These are phyloP conservation scores for Sordariomycetes sp. DNA, from an alignment of 2,329 filamentous ascomycete genomes.

Conservation along the genomic window DNA sequence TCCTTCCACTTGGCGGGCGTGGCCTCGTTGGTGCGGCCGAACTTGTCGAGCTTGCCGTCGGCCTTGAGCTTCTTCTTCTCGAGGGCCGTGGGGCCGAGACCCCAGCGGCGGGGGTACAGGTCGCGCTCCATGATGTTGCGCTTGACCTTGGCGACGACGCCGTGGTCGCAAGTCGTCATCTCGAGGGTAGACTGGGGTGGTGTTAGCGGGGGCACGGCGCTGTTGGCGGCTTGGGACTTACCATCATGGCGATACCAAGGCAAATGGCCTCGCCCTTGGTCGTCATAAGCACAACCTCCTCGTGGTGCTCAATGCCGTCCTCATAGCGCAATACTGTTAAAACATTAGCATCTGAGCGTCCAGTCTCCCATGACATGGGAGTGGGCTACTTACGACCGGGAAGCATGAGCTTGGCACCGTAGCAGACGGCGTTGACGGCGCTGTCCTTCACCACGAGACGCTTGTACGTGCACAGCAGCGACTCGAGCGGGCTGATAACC, in stretches of 20 bases:
- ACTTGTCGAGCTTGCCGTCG: constrained; percentile 97
- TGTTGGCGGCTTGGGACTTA: background rate
- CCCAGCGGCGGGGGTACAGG: constrained; percentile 93
- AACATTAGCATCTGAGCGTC: background rate
- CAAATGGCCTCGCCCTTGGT: constrained; percentile 99
- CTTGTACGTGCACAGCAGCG: constrained; percentile 85
- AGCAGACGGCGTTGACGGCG: constrained; percentile 87
- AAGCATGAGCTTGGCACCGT: constrained; percentile 98
- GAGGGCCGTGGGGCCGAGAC: constrained; percentile 77
- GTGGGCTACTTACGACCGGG: constrained; percentile 42
- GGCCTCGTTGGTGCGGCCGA: constrained; percentile 77
- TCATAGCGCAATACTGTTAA: constrained; percentile 73
- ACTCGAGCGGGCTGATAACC: constrained; percentile 89
- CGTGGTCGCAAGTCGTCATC: constrained; percentile 92
- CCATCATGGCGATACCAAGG: constrained; percentile 89
- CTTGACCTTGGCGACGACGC: constrained; percentile 97
- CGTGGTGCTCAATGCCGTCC: constrained; percentile 80
- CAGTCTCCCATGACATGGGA: background rate
- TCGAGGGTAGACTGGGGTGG: constrained; percentile 63
- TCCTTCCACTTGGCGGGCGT: constrained; percentile 88
- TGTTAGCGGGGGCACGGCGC: background rate
- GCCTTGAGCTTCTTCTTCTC: constrained; percentile 99
- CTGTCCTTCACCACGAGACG: constrained; percentile 85
- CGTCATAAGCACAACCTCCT: constrained; percentile 96
- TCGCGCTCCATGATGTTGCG: constrained; percentile 99